Percentiles rank a stretch among this genome's conserved stretches.
These are phyloP conservation scores for Gaeumannomyces tritici DNA, from an alignment of 2,329 filamentous ascomycete species.

Conservation along the genomic window DNA sequence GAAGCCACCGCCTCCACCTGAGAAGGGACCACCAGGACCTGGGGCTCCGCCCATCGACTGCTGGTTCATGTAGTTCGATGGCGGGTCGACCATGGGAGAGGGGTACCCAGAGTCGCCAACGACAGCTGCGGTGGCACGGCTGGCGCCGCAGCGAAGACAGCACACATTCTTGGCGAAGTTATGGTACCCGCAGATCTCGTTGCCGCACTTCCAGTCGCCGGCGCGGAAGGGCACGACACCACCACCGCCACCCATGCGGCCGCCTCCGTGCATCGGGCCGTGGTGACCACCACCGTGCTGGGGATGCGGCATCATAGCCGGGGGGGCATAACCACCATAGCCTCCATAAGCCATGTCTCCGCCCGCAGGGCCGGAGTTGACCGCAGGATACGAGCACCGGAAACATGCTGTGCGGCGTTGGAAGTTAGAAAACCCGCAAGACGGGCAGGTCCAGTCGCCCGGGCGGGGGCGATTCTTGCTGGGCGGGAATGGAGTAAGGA, in stretches of 20 bases:
- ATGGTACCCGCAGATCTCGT: slow-evolving; percentile 94
- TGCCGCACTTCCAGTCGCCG: slow-evolving; percentile 97
- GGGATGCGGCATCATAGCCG: slow-evolving; percentile 69
- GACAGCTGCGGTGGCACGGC: slow-evolving; percentile 85
- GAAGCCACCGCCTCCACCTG: slow-evolving; percentile 59
- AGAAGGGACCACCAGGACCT: slow-evolving; percentile 61
- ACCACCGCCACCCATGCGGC: slow-evolving; percentile 71
- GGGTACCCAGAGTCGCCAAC: slow-evolving; percentile 90
- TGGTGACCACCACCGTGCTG: slow-evolving; percentile 61
- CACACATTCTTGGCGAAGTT: slow-evolving; percentile 99
- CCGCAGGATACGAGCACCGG: slow-evolving; percentile 97
- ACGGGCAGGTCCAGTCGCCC: slow-evolving; percentile 98
- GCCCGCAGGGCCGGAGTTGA: slow-evolving; percentile 44
- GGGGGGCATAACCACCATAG: slow-evolving; percentile 57
- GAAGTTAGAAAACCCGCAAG: slow-evolving; percentile 98
- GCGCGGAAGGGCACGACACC: slow-evolving; percentile 87
- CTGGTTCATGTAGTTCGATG: slow-evolving; percentile 77
- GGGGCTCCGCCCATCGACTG: slow-evolving; percentile 79
- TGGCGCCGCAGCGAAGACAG: slow-evolving; percentile 91
- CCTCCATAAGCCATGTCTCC: slow-evolving; percentile 49
- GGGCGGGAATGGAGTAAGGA: slow-evolving; percentile 92
- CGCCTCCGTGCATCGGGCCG: slow-evolving; percentile 65
- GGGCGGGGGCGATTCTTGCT: slow-evolving; percentile 97
- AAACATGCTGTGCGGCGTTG: slow-evolving; percentile 97
- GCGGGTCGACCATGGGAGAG: slow-evolving; percentile 71